Base-by-base conservation (phyloP, 768 basidiomycete genomes). In the Russula ochroleuca region DNA sequence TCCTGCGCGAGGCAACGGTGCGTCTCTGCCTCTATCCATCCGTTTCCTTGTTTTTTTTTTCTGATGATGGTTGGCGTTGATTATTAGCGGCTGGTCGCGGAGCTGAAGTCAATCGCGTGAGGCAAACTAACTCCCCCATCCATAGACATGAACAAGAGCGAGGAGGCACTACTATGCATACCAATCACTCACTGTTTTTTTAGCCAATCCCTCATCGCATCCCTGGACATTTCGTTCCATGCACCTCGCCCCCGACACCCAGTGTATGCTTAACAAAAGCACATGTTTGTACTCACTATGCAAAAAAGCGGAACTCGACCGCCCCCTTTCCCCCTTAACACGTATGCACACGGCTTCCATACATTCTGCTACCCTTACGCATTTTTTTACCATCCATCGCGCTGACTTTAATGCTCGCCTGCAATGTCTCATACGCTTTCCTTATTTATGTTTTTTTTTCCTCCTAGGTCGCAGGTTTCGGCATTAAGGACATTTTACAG, bases 1-100 rank as follows among this genome's bases (percentile, higher is more conserved):
- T 82, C 66, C 77, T 79, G 64, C 73, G 75, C 5, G 84, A 84
- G 31, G 65, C 57, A 65, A 47, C 25, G 35, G 31, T 61, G 23
- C 31, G 59, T 51, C 48, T 38, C 48, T 38, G 13, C 40, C 25
- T 31, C 28, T 11, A 10, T 56, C 13, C 19, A 17, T 31, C 28
- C 31, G 25, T 35, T 53, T 3, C 1, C 5, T 15, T 40, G 13
- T 17, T n/a, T 23, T 37, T 23, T 37, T 61, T 38, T 21, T 1
- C 50, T 65, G 41, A 61, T 28, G 15, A 52, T 21, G 33, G 35
- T 40, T 41, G 23, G 14, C 23, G 55, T 15, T 41, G 38, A 28
- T 47, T 28, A 28, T 47, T 28, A 67, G 66, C 66, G 66, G 38
- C 51, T 67, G 56, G 66, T 67, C 45, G 64, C 64, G 19, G 66